Base-by-base conservation (phyloP, 2,329 filamentous ascomycete species). In the Alternaria longipes region DNA sequence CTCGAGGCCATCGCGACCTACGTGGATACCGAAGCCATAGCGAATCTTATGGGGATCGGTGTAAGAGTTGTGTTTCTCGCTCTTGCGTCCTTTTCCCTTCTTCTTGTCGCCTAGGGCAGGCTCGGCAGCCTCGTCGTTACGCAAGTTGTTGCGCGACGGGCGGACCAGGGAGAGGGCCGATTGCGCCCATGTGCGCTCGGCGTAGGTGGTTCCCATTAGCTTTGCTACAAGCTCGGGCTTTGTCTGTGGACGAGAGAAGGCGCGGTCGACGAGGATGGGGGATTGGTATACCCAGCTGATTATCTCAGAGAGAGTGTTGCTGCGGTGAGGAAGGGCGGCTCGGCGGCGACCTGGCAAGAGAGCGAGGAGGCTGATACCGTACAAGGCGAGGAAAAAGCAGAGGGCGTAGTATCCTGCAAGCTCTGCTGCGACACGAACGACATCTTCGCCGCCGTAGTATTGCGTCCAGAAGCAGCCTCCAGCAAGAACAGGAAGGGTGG, bases 211-310 rank as follows among this genome's bases (percentile, higher is more conserved):
- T 44, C 87, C 83, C 52, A 92, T 89, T 3, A 97, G 81, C 42
- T 91, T 83, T 0, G 86, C 88, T 22, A 90, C 84, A 20, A 97
- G 84, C 65, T 93, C 90, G 0, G 82, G 82, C 65, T 89, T 90
- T n/a, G 84, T 89, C 28, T 84, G 83, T 3, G 90, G 87, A 38
- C 89, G 86, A 52, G 88, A 85, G 74, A 97, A 94, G 0, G 90
- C 86, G 9, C 88, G 84, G 72, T 97, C 93, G 5, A 86, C 83
- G 2, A 92, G 82, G 18, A 96, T 82, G 24, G 90, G 89, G 44
- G 89, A 89, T 67, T 90, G 89, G 60, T 91, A 88, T 42, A 94
- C 83, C 75, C 94, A 94, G 72, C 88, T 90, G 68, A 96, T 85
- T 22, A 94, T 83, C 74, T 94, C 92, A 1, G 91, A 91, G 18